These are phyloP conservation scores for Penicillium steckii DNA, from an alignment of 495 filamentous ascomycete genomes.

Conservation along the genomic window DNA sequence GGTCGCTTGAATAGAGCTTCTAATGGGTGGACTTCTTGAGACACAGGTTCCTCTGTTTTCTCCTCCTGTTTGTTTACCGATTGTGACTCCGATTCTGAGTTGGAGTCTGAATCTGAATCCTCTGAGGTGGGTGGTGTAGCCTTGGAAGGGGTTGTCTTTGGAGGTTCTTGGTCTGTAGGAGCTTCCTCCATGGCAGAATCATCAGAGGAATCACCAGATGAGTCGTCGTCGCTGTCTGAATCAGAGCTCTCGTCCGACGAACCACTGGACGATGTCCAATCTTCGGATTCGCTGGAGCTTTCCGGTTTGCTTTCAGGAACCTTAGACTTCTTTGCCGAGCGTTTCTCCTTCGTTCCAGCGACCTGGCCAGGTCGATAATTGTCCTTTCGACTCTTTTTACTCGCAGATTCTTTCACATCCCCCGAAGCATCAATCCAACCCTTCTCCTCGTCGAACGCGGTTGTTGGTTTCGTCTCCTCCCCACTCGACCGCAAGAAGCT, in stretches of 20 bases:
- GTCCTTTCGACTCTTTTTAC: conserved; percentile 33
- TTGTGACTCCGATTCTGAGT: conserved; percentile 13
- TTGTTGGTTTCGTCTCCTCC: conserved; percentile 32
- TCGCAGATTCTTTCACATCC: conserved; percentile 63
- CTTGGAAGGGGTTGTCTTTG: conserved; percentile 2
- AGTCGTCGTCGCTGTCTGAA: conserved; percentile 19
- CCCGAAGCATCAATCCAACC: conserved; percentile 87
- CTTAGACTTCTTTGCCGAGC: conserved; percentile 11
- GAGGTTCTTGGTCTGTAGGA: conserved; percentile 11
- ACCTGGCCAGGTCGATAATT: conserved; percentile 37
- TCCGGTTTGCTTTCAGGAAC: conserved; percentile 5
- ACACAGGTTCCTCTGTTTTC: conserved; percentile 15
- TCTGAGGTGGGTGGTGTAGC: conserved; percentile 1
- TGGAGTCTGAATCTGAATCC: conserved; percentile 1
- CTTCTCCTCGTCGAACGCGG: conserved; percentile 60
- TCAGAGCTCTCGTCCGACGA: conserved; percentile 32
- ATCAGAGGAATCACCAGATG: conserved; percentile 26
- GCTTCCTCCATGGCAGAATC: conserved; percentile 17
- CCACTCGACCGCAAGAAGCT: conserved; percentile 62
- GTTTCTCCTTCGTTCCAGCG: conserved; percentile 38
- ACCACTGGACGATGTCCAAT: conserved; percentile 49
- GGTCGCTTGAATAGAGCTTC: conserved; percentile 87
- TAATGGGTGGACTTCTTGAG: conserved; percentile 71
- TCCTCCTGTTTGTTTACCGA: conserved; percentile 4
- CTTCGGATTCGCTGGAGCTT: conserved; percentile 32